A percentile compares a stretch with the other conserved stretches of the same genome.
Evolutionary conservation across 129 eudicot genomes (phyloP).

Genomic region (Lonicera japonica): DNA sequence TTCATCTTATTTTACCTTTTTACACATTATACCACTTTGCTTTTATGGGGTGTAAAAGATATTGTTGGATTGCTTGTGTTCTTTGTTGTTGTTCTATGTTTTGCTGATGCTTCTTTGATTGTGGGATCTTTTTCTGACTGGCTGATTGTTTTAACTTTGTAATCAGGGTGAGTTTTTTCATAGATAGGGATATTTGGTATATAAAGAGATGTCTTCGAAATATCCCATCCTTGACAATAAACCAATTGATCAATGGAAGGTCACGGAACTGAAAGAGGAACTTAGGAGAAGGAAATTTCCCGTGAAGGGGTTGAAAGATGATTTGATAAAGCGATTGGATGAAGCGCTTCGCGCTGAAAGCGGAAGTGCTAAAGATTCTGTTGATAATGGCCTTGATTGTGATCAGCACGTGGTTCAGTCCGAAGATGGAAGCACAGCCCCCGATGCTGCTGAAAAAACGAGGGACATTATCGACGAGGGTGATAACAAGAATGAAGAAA

Average conservation of each 20-base stretch:
- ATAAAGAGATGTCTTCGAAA: slow-evolving; percentile 43
- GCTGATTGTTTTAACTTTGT: slow-evolving; percentile 11
- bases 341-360: slow-evolving; percentile 57
- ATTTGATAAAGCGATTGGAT: slow-evolving; percentile 65
- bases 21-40: neutral
- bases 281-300: slow-evolving; percentile 65
- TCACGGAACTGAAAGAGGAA: slow-evolving; percentile 86
- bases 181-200: slow-evolving; percentile 22
- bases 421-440: slow-evolving; percentile 9
- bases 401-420: no score
- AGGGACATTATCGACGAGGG: slow-evolving; percentile 10
- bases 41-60: neutral
- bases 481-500: neutral
- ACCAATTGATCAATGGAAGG: slow-evolving; percentile 92
- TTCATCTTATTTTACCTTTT: neutral
- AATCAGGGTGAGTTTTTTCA: slow-evolving; percentile 25
- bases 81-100: neutral
- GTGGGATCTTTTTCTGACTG: neutral
- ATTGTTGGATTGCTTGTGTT: neutral
- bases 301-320: slow-evolving; percentile 76
- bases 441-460: slow-evolving; percentile 17
- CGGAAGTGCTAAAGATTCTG: slow-evolving; percentile 23
- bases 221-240: slow-evolving; percentile 59
- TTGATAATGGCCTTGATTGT: slow-evolving; percentile 28
- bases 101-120: neutral